Conservation (phyloP, 306 rosid genomes). For the Carpinus fangiana region DNA sequence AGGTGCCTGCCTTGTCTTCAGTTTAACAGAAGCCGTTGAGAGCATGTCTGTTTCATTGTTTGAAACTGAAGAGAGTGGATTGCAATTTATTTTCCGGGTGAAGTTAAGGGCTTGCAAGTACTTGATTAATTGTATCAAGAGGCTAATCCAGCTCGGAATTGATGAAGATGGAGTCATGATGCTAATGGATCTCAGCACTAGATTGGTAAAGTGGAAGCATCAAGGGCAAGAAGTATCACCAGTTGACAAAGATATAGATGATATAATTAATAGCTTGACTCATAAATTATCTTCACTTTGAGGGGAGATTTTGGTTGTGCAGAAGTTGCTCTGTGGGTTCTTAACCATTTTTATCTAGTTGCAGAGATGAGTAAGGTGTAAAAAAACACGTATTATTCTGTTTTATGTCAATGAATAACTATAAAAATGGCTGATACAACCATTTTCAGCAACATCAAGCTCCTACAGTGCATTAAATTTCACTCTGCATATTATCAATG, state of each 20-base stretch:
- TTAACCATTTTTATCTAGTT: background rate
- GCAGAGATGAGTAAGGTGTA: background rate
- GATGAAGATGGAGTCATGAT: slow-evolving; percentile 21
- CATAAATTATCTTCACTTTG: slow-evolving; percentile 10
- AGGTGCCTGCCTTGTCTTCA: slow-evolving; percentile 40
- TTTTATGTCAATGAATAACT: background rate
- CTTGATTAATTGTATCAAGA: slow-evolving; percentile 36
- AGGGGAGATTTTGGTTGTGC: background rate
- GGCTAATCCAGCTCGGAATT: slow-evolving; percentile 34
- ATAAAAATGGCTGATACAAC: background rate
- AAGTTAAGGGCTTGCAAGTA: slow-evolving; percentile 24
- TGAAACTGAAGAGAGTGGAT: slow-evolving; percentile 33
- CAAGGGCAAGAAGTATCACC: slow-evolving; percentile 34
- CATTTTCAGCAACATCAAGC: background rate
- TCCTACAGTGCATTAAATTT: background rate
- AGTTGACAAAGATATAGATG: slow-evolving; percentile 27
- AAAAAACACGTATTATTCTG: background rate
- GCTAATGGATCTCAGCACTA: slow-evolving; percentile 30
- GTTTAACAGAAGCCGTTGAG: slow-evolving; percentile 33
- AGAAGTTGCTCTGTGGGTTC: background rate
- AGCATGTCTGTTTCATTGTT: slow-evolving; percentile 36
- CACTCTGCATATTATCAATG: background rate
- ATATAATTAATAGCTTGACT: slow-evolving; percentile 24
- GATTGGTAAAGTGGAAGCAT: slow-evolving; percentile 38
- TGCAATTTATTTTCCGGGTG: slow-evolving; percentile 19